Base-by-base conservation (phyloP, 768 basidiomycete species). In the Tylopilus subfusipes region DNA sequence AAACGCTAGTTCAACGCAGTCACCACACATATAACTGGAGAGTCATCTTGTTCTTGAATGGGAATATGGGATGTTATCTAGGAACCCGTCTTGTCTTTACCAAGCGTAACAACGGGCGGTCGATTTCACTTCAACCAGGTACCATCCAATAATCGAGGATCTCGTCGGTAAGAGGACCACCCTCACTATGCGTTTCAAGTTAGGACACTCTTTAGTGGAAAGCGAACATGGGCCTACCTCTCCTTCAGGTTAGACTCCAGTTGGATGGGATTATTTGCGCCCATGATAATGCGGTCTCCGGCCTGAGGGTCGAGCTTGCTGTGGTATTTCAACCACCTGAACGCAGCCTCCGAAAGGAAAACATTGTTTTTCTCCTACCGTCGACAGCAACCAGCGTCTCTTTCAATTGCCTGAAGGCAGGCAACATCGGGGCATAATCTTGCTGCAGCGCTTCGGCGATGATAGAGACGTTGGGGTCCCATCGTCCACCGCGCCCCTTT, bases 241-340 rank as follows among this genome's bases (percentile, higher is more conserved):
- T 49, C 54, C 36, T 56, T 50, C 11, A 65, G 21, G 43, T 56
- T 65, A 25, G 62, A 56, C 58, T 74, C 73, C 31, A 77, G 60
- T 45, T 77, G 75, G 16, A 54, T 50, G 36, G 61, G 48, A 19
- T 60, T 70, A 21, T 64, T 67, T 2, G 74, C 73, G 4, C 76
- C 76, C 31, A 78, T 68, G 48, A 76, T 63, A 54, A 76, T 58
- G 25, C 50, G 54, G 44, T 71, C 66, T 42, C 63, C 58, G 3
- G 34, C 55, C 3, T 31, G 47, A 22, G 66, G 53, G 11, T 46
- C 52, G 18, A 58, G 54, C 29, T 42, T 53, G 44, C 64, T 58
- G 52, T 68, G 56, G 13, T 63, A 44, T 13, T 68, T 58, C 48
- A 68, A 56, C 57, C 61, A 60, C 30, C 66, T 56, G n/a, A 60